phyloP scores from a whole-genome alignment of 1,284 basidiomycete species.

The Puccinia sorghi region DNA sequence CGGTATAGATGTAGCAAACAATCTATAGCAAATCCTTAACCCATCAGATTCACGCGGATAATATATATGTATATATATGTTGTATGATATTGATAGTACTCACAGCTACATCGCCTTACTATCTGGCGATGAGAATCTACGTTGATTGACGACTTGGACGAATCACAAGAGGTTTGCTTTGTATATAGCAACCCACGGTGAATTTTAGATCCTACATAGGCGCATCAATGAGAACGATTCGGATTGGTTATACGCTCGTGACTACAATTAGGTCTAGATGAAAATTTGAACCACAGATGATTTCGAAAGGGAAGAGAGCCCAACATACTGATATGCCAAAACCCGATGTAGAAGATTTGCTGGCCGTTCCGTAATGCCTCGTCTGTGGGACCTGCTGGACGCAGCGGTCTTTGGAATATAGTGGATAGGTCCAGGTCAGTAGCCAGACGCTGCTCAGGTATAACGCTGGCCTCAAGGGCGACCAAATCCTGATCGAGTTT shows the following conservation, averaged over 20 bases:
- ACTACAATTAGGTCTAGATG: background rate
- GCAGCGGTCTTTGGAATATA: conserved; percentile 8
- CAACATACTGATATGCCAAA: conserved; percentile 44
- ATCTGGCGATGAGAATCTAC: conserved; percentile 44
- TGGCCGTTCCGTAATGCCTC: conserved; percentile 39
- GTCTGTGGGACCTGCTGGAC: conserved; percentile 19
- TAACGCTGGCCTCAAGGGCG: conserved; percentile 29
- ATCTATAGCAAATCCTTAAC: background rate
- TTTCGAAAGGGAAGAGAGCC: background rate
- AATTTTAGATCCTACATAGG: conserved; percentile 37
- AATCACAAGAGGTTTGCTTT: conserved; percentile 5
- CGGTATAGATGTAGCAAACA: conserved; percentile 45
- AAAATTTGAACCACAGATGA: background rate
- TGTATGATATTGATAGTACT: background rate
- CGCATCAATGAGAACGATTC: background rate
- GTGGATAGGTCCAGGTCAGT: conserved; percentile 20
- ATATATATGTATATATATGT: background rate
- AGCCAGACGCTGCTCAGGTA: conserved; percentile 22
- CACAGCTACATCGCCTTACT: conserved; percentile 22
- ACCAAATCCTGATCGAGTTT: conserved; percentile 44
- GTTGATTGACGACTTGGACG: conserved; percentile 23
- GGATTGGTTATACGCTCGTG: background rate
- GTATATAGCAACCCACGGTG: conserved; percentile 43
- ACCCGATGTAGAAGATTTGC: conserved; percentile 46
- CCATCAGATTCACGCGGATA: conserved; percentile 6